Conservation (phyloP, 2,329 filamentous ascomycete genomes). For the Cytospora paraplurivora region DNA sequence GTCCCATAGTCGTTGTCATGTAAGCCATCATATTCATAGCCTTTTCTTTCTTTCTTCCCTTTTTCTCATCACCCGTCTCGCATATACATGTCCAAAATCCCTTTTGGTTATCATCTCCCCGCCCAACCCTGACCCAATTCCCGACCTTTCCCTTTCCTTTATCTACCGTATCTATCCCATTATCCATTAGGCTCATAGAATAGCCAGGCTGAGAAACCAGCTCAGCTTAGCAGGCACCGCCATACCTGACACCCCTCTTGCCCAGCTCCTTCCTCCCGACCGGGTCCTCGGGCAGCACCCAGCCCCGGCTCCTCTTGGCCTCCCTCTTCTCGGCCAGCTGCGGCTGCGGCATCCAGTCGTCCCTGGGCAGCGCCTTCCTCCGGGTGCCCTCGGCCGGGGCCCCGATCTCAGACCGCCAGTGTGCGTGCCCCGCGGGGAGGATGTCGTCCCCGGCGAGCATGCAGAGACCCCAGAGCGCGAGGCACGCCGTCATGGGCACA, state of each 20-base stretch:
- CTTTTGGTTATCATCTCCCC: background rate
- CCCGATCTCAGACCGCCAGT: conserved; percentile 72
- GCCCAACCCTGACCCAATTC: background rate
- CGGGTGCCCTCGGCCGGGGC: conserved; percentile 73
- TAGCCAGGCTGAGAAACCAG: background rate
- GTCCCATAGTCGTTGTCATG: background rate
- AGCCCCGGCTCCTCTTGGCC: conserved; percentile 72
- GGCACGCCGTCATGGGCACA: conserved; percentile 64
- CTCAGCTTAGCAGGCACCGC: conserved; percentile 34
- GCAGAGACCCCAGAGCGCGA: conserved; percentile 78
- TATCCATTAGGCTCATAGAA: background rate
- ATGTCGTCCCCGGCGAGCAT: conserved; percentile 43
- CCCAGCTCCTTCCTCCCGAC: conserved; percentile 72
- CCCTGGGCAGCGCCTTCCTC: conserved; percentile 68
- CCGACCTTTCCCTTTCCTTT: background rate
- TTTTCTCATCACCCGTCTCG: too few species aligned
- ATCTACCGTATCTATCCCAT: background rate
- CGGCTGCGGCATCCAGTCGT: conserved; percentile 74
- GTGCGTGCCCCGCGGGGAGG: conserved; percentile 49
- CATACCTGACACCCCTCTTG: conserved; percentile 64
- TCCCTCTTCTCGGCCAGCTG: conserved; percentile 75
- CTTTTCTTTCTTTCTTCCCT: background rate
- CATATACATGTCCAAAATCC: background rate
- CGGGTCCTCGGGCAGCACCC: conserved; percentile 75
- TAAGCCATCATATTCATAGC: background rate